A percentile compares a stretch with the other conserved stretches of the same genome.
Conservation (phyloP, 768 basidiomycete genomes). For the Boletus sensibilis region DNA sequence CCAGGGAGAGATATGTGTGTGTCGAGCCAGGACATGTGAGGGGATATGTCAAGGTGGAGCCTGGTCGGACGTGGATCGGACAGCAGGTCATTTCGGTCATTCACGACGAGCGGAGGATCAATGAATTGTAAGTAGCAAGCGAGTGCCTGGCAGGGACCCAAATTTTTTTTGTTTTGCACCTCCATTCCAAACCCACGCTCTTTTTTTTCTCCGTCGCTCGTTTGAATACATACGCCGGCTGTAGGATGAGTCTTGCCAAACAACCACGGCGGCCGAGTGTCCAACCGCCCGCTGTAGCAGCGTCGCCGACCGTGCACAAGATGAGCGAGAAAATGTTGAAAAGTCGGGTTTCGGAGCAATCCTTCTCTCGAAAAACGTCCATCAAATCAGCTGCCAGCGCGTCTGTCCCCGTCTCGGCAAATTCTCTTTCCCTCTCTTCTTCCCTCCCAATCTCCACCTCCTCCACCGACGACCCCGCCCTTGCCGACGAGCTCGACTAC, state of each 20-base stretch:
- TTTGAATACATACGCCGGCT: neutral
- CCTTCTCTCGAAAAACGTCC: conserved; percentile 29
- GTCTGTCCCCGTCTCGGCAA: conserved; percentile 5
- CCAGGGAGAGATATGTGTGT: conserved; percentile 82
- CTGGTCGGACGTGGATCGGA: conserved; percentile 74
- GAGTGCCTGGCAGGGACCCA: neutral
- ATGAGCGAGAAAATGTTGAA: conserved; percentile 42
- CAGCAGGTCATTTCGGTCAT: conserved; percentile 62
- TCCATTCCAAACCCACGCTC: neutral
- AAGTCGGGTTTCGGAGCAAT: conserved; percentile 51
- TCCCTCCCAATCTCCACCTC: neutral
- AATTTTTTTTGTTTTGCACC: neutral
- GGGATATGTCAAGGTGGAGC: conserved; percentile 61
- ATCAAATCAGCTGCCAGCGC: conserved; percentile 11
- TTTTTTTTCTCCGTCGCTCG: neutral
- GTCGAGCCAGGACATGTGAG: conserved; percentile 87
- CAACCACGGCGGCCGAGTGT: conserved; percentile 20
- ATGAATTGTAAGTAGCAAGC: neutral
- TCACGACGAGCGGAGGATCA: conserved; percentile 28
- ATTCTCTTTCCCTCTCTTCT: conserved; percentile 9
- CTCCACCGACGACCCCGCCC: conserved; percentile 27
- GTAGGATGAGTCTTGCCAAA: conserved; percentile 16
- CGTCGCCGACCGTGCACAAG: conserved; percentile 24
- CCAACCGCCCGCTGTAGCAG: conserved; percentile 30
- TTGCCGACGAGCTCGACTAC: conserved; percentile 75